Percentiles rank a stretch among this genome's conserved stretches.
phyloP scores from a whole-genome alignment of 2,329 filamentous ascomycete species.

The Ophiostoma piceae region DNA sequence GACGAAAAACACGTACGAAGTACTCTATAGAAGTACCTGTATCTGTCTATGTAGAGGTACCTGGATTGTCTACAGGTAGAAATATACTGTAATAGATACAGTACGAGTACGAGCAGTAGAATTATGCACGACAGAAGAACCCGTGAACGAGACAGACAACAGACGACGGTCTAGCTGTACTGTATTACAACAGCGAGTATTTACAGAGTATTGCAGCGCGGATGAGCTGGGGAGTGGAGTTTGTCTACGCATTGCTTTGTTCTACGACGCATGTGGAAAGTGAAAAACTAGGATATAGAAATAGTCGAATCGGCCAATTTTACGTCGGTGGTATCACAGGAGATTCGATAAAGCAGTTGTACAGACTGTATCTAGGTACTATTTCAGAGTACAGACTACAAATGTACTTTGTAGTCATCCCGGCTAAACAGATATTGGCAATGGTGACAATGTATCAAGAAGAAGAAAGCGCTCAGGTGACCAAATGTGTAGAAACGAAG shows the following conservation, averaged over 20 bases:
- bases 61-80: not conserved
- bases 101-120: not conserved
- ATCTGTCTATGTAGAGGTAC: not conserved
- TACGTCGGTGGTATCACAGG: not conserved
- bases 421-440: not conserved
- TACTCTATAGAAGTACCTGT: not conserved
- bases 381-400: not conserved
- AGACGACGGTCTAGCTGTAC: not conserved
- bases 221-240: not conserved
- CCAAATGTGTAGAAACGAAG: not conserved
- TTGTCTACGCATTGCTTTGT: not conserved
- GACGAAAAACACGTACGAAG: not conserved
- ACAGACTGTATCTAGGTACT: not conserved
- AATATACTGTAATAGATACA: not conserved
- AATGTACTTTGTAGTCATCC: not conserved
- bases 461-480: not conserved
- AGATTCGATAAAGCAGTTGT: not conserved
- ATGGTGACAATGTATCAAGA: not conserved
- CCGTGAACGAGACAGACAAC: not conserved
- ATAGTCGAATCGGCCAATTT: not conserved
- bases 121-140: not conserved
- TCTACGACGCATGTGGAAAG: not conserved
- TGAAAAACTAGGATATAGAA: conserved; percentile 5
- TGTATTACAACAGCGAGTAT: not conserved
- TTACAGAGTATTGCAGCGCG: not conserved